These are phyloP conservation scores for Fraxinus xanthoxyloides DNA, from an alignment of 305 asterid genomes.

Conservation along the genomic window DNA sequence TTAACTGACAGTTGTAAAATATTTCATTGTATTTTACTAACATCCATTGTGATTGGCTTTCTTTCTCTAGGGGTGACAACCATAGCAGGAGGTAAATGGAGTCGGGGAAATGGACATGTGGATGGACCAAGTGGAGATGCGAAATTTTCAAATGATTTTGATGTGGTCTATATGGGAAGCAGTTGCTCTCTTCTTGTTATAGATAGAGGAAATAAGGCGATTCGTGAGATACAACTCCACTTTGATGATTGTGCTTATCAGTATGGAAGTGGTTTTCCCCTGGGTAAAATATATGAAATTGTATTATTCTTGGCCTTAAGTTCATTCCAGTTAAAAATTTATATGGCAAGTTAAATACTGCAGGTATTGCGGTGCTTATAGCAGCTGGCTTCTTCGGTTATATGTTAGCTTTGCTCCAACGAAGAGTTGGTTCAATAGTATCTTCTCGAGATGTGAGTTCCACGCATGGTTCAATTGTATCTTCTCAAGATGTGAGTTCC, in stretches of 20 bases:
- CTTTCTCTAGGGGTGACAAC: constrained; percentile 69
- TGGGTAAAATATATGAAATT: constrained; percentile 43
- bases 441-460: constrained; percentile 61
- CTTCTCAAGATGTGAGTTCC: background rate
- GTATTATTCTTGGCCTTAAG: constrained; percentile 8
- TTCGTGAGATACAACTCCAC: constrained; percentile 88
- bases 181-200: constrained; percentile 97
- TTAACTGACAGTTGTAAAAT: background rate
- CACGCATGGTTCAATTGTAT: background rate
- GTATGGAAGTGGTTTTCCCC: constrained; percentile 84
- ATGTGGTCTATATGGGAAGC: constrained; percentile 89
- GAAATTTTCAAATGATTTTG: constrained; percentile 87
- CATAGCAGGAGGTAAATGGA: constrained; percentile 90
- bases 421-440: constrained; percentile 60
- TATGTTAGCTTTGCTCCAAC: constrained; percentile 84
- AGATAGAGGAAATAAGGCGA: constrained; percentile 93
- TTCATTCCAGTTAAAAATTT: background rate
- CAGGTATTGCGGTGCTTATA: constrained; percentile 75
- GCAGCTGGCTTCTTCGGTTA: constrained; percentile 97
- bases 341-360: constrained; percentile 10
- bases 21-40: background rate
- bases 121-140: constrained; percentile 99
- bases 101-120: constrained; percentile 79
- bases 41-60: background rate
- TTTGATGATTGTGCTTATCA: constrained; percentile 96